Evolutionary conservation across 2,329 filamentous ascomycete genomes (phyloP).

Genomic region (Elsinoe necatrix): DNA sequence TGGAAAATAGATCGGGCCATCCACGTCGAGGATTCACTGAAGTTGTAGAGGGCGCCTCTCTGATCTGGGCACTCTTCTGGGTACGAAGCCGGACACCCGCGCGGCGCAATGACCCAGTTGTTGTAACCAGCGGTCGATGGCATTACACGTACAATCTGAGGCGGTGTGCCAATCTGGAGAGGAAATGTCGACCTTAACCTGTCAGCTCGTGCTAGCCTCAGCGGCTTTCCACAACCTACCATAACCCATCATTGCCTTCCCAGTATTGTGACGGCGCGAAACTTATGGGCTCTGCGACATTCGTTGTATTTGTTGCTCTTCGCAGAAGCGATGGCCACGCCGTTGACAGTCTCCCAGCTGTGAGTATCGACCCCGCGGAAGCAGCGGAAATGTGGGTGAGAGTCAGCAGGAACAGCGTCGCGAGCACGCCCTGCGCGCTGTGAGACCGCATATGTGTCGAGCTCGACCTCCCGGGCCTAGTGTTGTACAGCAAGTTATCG

Average conservation of each 20-base stretch:
- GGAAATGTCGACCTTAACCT: conserved; percentile 32
- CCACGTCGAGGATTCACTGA: conserved; percentile 51
- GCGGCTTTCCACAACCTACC: conserved; percentile 18
- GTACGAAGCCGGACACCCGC: conserved; percentile 25
- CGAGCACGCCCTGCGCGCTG: background rate
- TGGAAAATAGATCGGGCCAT: conserved; percentile 51
- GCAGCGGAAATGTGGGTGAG: conserved; percentile 2
- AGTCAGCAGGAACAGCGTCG: conserved; percentile 1
- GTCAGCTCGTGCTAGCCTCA: conserved; percentile 18
- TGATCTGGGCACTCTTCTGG: conserved; percentile 25
- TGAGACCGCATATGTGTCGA: background rate
- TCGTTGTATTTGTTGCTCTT: conserved; percentile 15
- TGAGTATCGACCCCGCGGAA: background rate
- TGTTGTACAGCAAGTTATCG: background rate
- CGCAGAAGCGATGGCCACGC: background rate
- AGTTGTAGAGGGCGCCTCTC: conserved; percentile 39
- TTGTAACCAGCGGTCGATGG: conserved; percentile 27
- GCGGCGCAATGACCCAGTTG: conserved; percentile 24
- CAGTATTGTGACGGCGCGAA: conserved; percentile 32
- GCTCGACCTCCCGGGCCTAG: background rate
- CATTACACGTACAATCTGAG: conserved; percentile 29
- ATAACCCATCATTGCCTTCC: conserved; percentile 28
- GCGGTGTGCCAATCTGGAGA: conserved; percentile 27
- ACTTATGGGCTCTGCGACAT: conserved; percentile 27
- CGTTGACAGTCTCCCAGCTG: background rate